Evolutionary conservation across 208 protist genomes (phyloP), one percentile per base, ranked within the genome.

Genomic region (Tritrichomonas musculus): DNA sequence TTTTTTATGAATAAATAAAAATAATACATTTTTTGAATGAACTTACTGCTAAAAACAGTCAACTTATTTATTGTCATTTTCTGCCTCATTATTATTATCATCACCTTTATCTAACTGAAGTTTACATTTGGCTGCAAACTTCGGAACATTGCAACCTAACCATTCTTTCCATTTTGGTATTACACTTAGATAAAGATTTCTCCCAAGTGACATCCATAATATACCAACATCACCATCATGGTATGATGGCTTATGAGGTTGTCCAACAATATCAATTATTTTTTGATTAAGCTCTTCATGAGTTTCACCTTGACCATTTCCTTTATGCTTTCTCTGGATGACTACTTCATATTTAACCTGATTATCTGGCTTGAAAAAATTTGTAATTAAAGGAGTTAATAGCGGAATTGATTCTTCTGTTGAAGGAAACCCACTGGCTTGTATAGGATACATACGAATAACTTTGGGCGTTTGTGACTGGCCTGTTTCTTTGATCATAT

Each of bases 241-340:
- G 30, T 57, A 88, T 0, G 17, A 4, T 8, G 77, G 27, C 14
- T 39, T 25, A 57, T 88, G 77, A 3, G 73, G 73, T 39, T 25
- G 47, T 57, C 77, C 77, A 88, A 88, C 77, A 33, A 88, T 5
- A 41, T 53, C 44, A 13, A 88, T 27, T 11, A 88, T 57, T 88
- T 88, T 88, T 17, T 88, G 25, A 47, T 88, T 88, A 1, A 88
- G 47, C 33, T 88, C 77, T 39, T 88, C 77, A 88, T 88, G 77
- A 20, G 77, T 57, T 50, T 88, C 77, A 20, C 47, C 47, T 33
- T 13, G 39, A 41, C 27, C 77, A 20, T 57, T 36, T 57, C 77
- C 77, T 53, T 49, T 44, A 39, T 88, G 77, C 57, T 88, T 88
- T 33, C 77, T 0, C 25, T 88, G 41, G 30, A 88, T 44, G 39